Evolutionary conservation across 345 rosid genomes (phyloP).

Genomic region (Tarenaya hassleriana): DNA sequence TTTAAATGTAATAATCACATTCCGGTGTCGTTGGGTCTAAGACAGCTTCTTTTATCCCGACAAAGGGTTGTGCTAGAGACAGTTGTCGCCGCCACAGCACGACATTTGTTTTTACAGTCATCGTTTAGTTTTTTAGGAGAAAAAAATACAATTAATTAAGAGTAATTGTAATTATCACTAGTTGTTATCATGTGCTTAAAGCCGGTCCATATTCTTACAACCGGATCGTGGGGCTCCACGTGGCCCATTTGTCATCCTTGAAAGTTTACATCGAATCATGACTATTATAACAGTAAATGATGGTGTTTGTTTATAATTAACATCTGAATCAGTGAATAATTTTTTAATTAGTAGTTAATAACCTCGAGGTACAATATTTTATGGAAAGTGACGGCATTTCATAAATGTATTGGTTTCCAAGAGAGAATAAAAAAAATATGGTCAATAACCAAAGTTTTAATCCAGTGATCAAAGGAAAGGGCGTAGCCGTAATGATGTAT

Average conservation of each 20-base stretch:
- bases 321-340: not conserved
- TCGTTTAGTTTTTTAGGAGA: no score
- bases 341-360: slow-evolving; percentile 14
- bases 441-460: not conserved
- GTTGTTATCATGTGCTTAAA: slow-evolving; percentile 30
- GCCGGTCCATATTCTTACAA: slow-evolving; percentile 19
- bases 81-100: slow-evolving; percentile 17
- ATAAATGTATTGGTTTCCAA: not conserved
- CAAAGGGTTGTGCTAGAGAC: slow-evolving; percentile 8
- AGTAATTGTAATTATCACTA: slow-evolving; percentile 9
- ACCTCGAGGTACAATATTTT: slow-evolving; percentile 10
- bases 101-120: slow-evolving; percentile 8
- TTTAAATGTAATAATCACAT: not conserved
- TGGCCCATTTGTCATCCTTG: slow-evolving; percentile 7
- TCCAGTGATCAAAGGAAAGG: no score
- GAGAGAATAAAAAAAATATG: not conserved
- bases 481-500: no score
- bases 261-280: not conserved
- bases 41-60: slow-evolving; percentile 17
- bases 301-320: not conserved
- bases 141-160: not conserved
- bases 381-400: slow-evolving; percentile 16
- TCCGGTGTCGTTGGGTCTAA: slow-evolving; percentile 27
- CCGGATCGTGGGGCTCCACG: slow-evolving; percentile 24
- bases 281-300: slow-evolving; percentile 5